Evolutionary conservation across 768 basidiomycete genomes (phyloP).

Genomic region (Collybia sp.): DNA sequence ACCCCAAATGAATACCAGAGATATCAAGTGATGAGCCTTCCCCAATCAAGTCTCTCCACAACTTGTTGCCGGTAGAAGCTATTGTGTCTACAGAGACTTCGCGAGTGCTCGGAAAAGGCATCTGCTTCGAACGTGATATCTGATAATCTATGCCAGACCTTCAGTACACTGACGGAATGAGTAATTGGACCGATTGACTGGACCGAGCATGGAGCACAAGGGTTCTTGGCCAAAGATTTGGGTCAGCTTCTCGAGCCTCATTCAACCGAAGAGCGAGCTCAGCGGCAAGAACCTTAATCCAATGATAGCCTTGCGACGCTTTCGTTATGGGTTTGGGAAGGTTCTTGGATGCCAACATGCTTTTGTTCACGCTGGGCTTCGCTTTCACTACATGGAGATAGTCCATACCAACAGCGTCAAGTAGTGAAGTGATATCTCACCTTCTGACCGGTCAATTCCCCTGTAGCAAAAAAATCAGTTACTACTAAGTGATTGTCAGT

Average conservation of each 20-base stretch:
- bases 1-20: conserved; percentile 66
- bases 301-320: conserved; percentile 74
- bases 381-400: conserved; percentile 63
- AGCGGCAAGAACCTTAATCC: conserved; percentile 89
- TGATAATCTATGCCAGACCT: not conserved
- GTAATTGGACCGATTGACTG: conserved; percentile 42
- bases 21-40: conserved; percentile 53
- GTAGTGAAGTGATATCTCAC: conserved; percentile 27
- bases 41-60: conserved; percentile 87
- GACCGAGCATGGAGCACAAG: conserved; percentile 68
- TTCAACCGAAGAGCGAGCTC: conserved; percentile 83
- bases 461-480: conserved; percentile 27
- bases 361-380: conserved; percentile 75
- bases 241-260: conserved; percentile 69
- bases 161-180: not conserved
- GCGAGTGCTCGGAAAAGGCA: conserved; percentile 78
- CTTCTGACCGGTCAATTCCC: conserved; percentile 87
- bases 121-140: conserved; percentile 65
- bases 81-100: conserved; percentile 76
- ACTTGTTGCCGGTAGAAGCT: conserved; percentile 65
- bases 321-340: conserved; percentile 74
- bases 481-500: not conserved
- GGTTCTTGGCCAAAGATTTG: conserved; percentile 89
- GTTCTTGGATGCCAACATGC: conserved; percentile 97
- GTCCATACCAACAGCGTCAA: too few species aligned